Evolutionary conservation across 2,329 filamentous ascomycete genomes (phyloP).

Genomic region (Penicillium sp.): DNA sequence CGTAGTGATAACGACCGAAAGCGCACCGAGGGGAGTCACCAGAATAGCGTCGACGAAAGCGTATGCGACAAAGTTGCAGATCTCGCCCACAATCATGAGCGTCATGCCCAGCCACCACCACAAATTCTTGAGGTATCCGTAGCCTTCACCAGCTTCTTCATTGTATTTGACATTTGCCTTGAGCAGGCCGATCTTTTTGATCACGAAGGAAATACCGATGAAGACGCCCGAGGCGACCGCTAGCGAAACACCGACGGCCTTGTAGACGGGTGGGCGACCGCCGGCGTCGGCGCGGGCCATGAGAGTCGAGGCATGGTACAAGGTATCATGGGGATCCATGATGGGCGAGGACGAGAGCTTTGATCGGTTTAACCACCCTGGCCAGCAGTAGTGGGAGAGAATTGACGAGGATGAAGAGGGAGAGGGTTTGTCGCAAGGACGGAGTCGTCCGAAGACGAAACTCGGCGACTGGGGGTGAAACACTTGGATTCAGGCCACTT

Average conservation of each 20-base stretch:
- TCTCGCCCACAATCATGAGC: slow-evolving; percentile 93
- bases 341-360: background rate
- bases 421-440: slow-evolving; percentile 18
- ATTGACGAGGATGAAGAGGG: background rate
- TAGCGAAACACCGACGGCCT: slow-evolving; percentile 81
- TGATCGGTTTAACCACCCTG: slow-evolving; percentile 49
- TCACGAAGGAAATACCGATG: slow-evolving; percentile 91
- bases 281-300: slow-evolving; percentile 49
- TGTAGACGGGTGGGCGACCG: slow-evolving; percentile 66
- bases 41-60: slow-evolving; percentile 95
- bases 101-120: slow-evolving; percentile 98
- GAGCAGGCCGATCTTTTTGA: slow-evolving; percentile 91
- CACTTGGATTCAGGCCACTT: slow-evolving; percentile 23
- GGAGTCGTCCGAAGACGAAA: slow-evolving; percentile 30
- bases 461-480: slow-evolving; percentile 28
- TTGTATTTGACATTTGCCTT: slow-evolving; percentile 96
- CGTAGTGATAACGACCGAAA: slow-evolving; percentile 90
- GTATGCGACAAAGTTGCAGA: slow-evolving; percentile 97
- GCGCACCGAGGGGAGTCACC: slow-evolving; percentile 86
- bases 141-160: slow-evolving; percentile 92
- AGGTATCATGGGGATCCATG: slow-evolving; percentile 24
- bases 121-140: slow-evolving; percentile 92
- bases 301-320: slow-evolving; percentile 47
- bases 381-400: slow-evolving; percentile 32
- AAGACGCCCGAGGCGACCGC: slow-evolving; percentile 87